A percentile compares a stretch with the other conserved stretches of the same genome.
These are phyloP conservation scores for Choricystis sp. DNA, from an alignment of 139 green algal genomes.

Conservation along the genomic window DNA sequence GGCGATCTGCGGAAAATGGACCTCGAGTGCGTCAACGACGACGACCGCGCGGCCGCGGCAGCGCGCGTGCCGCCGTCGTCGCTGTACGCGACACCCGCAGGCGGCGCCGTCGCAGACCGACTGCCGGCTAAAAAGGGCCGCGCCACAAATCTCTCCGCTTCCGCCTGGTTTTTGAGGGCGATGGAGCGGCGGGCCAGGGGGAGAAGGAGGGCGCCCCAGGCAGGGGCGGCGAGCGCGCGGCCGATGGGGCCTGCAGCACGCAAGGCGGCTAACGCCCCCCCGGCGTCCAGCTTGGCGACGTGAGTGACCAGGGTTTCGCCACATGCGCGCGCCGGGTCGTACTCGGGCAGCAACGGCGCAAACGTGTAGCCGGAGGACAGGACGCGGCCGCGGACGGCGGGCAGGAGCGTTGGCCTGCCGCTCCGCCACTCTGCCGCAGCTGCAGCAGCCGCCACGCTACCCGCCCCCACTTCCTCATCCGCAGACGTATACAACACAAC, in stretches of 20 bases:
- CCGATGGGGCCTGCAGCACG: too few species aligned
- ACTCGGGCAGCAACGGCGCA: slow-evolving; percentile 23
- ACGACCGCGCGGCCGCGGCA: too few species aligned
- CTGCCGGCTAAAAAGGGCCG: background rate
- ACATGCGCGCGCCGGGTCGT: slow-evolving; percentile 1
- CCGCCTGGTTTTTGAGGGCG: background rate
- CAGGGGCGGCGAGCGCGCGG: background rate
- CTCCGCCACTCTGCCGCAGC: slow-evolving; percentile 5
- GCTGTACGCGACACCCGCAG: background rate
- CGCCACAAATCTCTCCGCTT: background rate
- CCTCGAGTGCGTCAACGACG: too few species aligned
- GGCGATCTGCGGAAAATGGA: too few species aligned
- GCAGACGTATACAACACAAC: slow-evolving; percentile 22
- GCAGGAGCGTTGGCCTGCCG: too few species aligned
- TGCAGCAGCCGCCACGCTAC: background rate
- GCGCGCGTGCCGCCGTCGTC: too few species aligned
- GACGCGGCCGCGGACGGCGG: slow-evolving; percentile 19
- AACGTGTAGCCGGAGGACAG: slow-evolving; percentile 30
- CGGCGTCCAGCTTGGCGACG: background rate
- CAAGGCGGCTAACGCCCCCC: background rate
- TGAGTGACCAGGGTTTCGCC: background rate
- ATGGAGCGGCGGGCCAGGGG: background rate
- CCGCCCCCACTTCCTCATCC: background rate
- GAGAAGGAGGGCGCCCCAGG: background rate
- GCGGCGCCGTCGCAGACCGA: background rate